Base-by-base conservation (phyloP, 164 flowering plant genomes). In the Akebia trifoliata region DNA sequence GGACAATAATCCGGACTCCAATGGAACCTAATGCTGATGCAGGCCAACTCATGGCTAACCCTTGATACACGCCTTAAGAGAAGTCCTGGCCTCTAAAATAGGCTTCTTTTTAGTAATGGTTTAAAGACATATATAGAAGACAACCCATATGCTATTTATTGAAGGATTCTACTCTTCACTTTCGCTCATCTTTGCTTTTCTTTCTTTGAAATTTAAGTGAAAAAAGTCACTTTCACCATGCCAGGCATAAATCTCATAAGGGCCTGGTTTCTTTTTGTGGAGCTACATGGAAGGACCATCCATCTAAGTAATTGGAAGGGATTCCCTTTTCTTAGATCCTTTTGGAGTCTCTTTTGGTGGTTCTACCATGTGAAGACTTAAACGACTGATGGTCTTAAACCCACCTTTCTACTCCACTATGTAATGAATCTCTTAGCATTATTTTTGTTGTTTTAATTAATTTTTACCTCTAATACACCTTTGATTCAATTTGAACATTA, bases 21-120 rank as follows among this genome's bases (percentile, higher is more conserved):
- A 18, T 37, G 21, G 68, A 57, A 64, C 50, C 62, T 35, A 64
- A 50, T 64, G 53, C 62, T 57, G 57, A 57, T 57, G 62, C 62
- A 24, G n/a, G 55, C 37, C 62, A 64, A 57, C 57, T 57, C 62
- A 57, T 57, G 57, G 50, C 57, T 50, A 57, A 29, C 62, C 52
- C 8, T n/a, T 34, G 2, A 56, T 15, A 39, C 60, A 56, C 26
- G 10, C 54, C 10, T 31, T 39, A 15, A 56, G 45, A 56, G 49
- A 15, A 37, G 18, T 22, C 58, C 58, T 55, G 43, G 20, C 26
- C 21, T 37, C 20, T 4, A 29, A 17, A 37, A 18, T 1, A 29
- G 29, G 32, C 28, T 26, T 29, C 2, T 0, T 49, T 31, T 31
- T 29, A 40, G 5, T 50, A 20, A 61, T 38, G 35, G 54, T 44